phyloP scores from a whole-genome alignment of 495 filamentous ascomycete genomes.

The Penicillium cosmopolitanum region DNA sequence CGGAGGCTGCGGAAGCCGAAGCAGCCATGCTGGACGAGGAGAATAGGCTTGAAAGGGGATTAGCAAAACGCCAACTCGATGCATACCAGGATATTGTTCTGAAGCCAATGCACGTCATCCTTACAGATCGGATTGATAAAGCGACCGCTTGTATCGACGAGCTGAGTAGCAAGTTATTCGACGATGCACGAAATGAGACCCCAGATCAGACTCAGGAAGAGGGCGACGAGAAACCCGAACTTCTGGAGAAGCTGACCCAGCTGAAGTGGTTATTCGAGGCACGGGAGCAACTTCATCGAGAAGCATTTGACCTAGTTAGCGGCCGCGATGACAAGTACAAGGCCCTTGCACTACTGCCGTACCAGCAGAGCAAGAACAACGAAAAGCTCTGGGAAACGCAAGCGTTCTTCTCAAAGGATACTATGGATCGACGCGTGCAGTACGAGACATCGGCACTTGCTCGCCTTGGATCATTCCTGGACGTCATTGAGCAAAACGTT shows the following conservation, averaged over 20 bases:
- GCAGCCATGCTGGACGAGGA: conserved; percentile 66
- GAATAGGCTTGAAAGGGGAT: conserved; percentile 59
- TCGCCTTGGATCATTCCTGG: conserved; percentile 77
- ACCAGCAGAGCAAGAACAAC: conserved; percentile 67
- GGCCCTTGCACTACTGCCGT: conserved; percentile 77
- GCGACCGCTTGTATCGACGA: conserved; percentile 71
- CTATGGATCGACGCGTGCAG: conserved; percentile 63
- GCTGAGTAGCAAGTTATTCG: conserved; percentile 70
- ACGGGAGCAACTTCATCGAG: conserved; percentile 80
- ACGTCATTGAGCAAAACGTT: conserved; percentile 83
- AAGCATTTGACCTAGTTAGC: conserved; percentile 79
- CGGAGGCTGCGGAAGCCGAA: conserved; percentile 79
- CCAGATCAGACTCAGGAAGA: conserved; percentile 89
- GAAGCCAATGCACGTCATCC: conserved; percentile 73
- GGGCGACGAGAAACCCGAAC: conserved; percentile 91
- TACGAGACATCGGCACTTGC: conserved; percentile 68
- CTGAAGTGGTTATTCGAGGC: conserved; percentile 98
- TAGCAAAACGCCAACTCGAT: conserved; percentile 74
- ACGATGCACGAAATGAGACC: conserved; percentile 69
- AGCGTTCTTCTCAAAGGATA: conserved; percentile 81
- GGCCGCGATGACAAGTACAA: conserved; percentile 87
- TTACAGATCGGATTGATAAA: conserved; percentile 63
- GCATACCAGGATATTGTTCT: conserved; percentile 74
- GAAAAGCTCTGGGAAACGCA: conserved; percentile 77
- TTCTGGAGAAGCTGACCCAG: conserved; percentile 90